Evolutionary conservation across 345 rosid genomes (phyloP), one percentile per base, ranked within the genome.

Genomic region (Brassica nigra): DNA sequence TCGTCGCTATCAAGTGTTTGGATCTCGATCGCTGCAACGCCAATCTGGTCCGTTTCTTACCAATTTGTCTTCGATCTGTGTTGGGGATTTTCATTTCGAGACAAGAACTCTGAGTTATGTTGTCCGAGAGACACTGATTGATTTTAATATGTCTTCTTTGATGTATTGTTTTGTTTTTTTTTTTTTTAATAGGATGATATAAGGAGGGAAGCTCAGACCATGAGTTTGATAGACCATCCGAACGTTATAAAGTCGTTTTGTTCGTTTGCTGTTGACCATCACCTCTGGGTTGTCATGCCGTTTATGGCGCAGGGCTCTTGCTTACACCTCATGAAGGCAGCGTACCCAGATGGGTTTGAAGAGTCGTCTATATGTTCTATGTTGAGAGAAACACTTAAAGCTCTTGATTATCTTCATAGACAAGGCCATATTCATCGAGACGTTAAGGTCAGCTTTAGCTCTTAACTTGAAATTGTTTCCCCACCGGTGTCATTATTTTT

Each of bases 1-100:
- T 96, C 49, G 89, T 96, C 49, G 99, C 99, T n/a, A 88, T 96
- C 70, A 96, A 96, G 86, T 88, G 92, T 81, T 87, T 96, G 89
- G 99, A 96, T 92, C 99, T 96, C 86, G 98, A 93, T 90, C 98
- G 99, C 68, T 96, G 97, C 84, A 90, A 89, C 62, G 88, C 89
- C 78, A 92, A 93, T 85, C 91, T 96, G 89, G 99, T 95, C 36
- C 29, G 92, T 83, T 44, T 67, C 42, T 33, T 7, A 4, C 52
- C 27, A 23, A 23, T 23, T 23, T 23, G 27, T 23, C 27, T 23
- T 23, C 27, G 27, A 23, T 23, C 1, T 23, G 27, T 23, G 27
- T 23, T 23, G 27, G 27, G 27, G 27, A 23, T 23, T 23, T 23
- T 23, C 27, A 23, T 23, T 23, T 23, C 27, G 27, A 23, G 27